These are phyloP conservation scores for Papilionanthe hybrid DNA, from an alignment of 116 monocot genomes.

Conservation along the genomic window DNA sequence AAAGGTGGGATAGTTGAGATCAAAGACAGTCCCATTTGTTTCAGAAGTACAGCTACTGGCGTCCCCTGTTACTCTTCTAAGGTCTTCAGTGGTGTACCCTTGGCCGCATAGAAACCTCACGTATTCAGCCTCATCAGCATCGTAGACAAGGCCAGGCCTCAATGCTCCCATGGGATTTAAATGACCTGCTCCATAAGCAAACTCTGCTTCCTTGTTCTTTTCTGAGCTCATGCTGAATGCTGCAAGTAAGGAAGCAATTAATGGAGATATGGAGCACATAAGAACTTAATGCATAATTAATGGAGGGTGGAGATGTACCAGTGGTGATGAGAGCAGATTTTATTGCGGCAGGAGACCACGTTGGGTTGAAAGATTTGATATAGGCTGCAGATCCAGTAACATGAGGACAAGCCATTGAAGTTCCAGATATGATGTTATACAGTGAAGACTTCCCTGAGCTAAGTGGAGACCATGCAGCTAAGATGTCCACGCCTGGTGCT, in stretches of 20 bases:
- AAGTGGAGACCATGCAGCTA: slow-evolving; percentile 18
- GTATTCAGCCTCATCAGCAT: slow-evolving; percentile 12
- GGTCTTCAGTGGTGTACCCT: slow-evolving; percentile 8
- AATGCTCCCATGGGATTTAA: slow-evolving; percentile 6
- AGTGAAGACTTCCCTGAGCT: background rate
- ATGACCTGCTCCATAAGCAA: slow-evolving; percentile 19
- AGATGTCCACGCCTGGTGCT: slow-evolving; percentile 22
- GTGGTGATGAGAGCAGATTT: slow-evolving; percentile 22
- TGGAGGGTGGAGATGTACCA: background rate
- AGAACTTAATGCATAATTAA: too few relatives aligned
- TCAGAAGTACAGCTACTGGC: slow-evolving; percentile 12
- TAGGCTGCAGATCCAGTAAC: slow-evolving; percentile 9
- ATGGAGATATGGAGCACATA: too few relatives aligned
- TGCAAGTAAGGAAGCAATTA: background rate
- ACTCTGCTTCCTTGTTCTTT: slow-evolving; percentile 11
- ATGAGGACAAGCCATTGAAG: slow-evolving; percentile 25
- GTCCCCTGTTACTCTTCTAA: slow-evolving; percentile 20
- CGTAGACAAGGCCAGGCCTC: slow-evolving; percentile 21
- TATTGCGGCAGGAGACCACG: slow-evolving; percentile 13
- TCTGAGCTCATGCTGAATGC: slow-evolving; percentile 10
- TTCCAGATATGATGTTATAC: slow-evolving; percentile 20
- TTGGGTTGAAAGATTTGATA: slow-evolving; percentile 18
- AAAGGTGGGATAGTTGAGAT: slow-evolving; percentile 28
- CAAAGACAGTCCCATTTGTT: slow-evolving; percentile 3
- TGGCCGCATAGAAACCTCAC: slow-evolving; percentile 14